A percentile compares a stretch with the other conserved stretches of the same genome.
These are phyloP conservation scores for Silene coronaria DNA, from an alignment of 179 eudicot species.

Conservation along the genomic window DNA sequence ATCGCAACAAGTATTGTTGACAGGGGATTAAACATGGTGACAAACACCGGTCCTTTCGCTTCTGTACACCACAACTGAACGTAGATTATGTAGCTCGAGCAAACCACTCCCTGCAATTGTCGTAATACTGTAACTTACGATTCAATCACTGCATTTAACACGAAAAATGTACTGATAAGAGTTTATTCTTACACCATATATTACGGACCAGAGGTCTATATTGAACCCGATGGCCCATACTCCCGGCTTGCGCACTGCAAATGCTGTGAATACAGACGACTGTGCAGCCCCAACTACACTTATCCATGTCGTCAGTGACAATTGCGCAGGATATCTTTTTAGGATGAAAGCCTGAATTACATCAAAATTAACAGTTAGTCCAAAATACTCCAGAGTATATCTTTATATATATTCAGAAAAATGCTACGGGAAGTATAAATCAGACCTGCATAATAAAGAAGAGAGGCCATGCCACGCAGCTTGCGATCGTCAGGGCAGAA, in stretches of 20 bases:
- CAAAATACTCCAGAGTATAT: no score
- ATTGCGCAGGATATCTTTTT: slow-evolving; percentile 67
- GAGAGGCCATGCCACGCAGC: slow-evolving; percentile 66
- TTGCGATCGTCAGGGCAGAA: slow-evolving; percentile 49
- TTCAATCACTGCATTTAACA: no score
- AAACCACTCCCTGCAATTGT: slow-evolving; percentile 50
- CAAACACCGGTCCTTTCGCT: slow-evolving; percentile 78
- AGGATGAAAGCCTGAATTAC: slow-evolving; percentile 54
- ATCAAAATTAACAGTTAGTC: no score
- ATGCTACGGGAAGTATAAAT: no score
- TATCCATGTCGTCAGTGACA: slow-evolving; percentile 75
- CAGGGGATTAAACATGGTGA: slow-evolving; percentile 70
- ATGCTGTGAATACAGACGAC: slow-evolving; percentile 53
- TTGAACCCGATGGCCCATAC: slow-evolving; percentile 71
- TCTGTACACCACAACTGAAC: slow-evolving; percentile 65
- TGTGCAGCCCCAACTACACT: slow-evolving; percentile 66
- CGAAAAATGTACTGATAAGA: no score
- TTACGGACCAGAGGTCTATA: slow-evolving; percentile 60
- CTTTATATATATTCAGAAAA: no score
- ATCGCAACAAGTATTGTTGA: slow-evolving; percentile 53
- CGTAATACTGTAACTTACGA: slow-evolving; percentile 16
- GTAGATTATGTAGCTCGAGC: slow-evolving; percentile 52
- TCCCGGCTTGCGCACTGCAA: slow-evolving; percentile 37
- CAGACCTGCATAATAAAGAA: slow-evolving; percentile 82
- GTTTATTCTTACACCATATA: slow-evolving; percentile 41